A percentile compares a stretch with the other conserved stretches of the same genome.
Conservation (phyloP, 164 flowering plant genomes). For the Berberis thunbergii region DNA sequence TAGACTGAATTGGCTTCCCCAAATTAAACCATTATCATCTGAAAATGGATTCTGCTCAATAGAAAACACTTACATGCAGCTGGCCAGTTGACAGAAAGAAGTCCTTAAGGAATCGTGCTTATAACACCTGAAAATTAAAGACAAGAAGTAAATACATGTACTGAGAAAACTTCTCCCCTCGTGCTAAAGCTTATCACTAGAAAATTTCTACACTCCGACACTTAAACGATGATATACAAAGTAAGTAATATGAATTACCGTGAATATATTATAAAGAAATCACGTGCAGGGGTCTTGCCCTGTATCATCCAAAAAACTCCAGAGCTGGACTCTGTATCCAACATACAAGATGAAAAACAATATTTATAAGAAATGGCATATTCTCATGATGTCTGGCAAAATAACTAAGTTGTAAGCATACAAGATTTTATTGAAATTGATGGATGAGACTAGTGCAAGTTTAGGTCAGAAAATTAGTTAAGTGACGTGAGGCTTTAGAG, state of each 20-base stretch:
- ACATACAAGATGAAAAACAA: constrained; percentile 1
- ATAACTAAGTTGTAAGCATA: neutral
- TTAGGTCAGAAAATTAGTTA: too few relatives aligned
- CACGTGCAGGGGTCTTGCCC: constrained; percentile 77
- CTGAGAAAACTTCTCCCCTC: neutral
- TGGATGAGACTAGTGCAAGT: too few relatives aligned
- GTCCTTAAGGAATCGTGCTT: constrained; percentile 83
- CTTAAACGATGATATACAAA: neutral
- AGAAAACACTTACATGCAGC: constrained; percentile 46
- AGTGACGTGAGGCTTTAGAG: too few relatives aligned
- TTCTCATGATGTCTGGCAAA: neutral
- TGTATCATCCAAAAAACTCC: constrained; percentile 81
- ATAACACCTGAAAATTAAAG: constrained; percentile 51
- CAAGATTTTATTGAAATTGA: neutral
- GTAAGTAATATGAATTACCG: constrained; percentile 30
- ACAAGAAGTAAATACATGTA: constrained; percentile 5
- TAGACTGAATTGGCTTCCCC: too few relatives aligned
- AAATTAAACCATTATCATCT: too few relatives aligned
- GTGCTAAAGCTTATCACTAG: neutral
- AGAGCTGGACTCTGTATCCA: constrained; percentile 54
- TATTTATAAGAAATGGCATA: constrained; percentile 1
- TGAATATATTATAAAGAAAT: constrained; percentile 67
- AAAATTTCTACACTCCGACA: neutral
- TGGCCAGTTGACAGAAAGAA: constrained; percentile 83
- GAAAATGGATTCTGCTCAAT: too few relatives aligned